Conservation (phyloP, 208 protist species). For the Leishmania mexicana region DNA sequence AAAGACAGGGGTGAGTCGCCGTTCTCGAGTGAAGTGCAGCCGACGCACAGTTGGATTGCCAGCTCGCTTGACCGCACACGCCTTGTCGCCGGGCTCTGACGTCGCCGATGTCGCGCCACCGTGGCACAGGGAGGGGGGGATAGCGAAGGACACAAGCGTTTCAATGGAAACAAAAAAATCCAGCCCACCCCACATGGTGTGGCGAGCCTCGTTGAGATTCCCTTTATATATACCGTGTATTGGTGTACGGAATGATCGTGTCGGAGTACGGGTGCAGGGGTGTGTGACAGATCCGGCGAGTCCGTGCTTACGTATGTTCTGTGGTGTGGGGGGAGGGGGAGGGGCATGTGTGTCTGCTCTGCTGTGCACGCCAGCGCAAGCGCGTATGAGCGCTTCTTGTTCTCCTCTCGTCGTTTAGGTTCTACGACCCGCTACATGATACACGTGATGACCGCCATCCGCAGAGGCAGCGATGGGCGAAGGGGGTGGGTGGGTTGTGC, state of each 20-base stretch:
- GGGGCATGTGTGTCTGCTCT: not conserved
- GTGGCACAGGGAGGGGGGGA: slow-evolving; percentile 9
- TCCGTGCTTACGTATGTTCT: not conserved
- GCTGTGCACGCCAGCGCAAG: not conserved
- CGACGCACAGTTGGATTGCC: slow-evolving; percentile 47
- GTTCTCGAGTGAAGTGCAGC: slow-evolving; percentile 22
- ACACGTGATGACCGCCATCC: not conserved
- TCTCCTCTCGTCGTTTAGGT: not conserved
- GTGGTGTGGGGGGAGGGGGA: not conserved
- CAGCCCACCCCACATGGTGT: slow-evolving; percentile 50
- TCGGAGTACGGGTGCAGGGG: not conserved
- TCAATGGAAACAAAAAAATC: slow-evolving; percentile 76
- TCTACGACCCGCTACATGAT: not conserved
- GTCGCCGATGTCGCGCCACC: not conserved
- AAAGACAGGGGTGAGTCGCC: slow-evolving; percentile 33
- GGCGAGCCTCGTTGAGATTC: not conserved
- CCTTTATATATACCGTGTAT: not conserved
- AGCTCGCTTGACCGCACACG: slow-evolving; percentile 15
- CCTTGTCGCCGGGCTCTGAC: slow-evolving; percentile 1
- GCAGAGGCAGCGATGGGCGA: not conserved
- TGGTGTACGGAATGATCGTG: not conserved
- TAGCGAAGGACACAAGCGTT: slow-evolving; percentile 48
- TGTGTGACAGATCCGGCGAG: not conserved
- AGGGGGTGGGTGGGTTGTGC: not conserved
- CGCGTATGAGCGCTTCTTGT: not conserved